Evolutionary conservation across 2,329 filamentous ascomycete genomes (phyloP), one percentile per base, ranked within the genome.

Genomic region (Fusarium sp.): DNA sequence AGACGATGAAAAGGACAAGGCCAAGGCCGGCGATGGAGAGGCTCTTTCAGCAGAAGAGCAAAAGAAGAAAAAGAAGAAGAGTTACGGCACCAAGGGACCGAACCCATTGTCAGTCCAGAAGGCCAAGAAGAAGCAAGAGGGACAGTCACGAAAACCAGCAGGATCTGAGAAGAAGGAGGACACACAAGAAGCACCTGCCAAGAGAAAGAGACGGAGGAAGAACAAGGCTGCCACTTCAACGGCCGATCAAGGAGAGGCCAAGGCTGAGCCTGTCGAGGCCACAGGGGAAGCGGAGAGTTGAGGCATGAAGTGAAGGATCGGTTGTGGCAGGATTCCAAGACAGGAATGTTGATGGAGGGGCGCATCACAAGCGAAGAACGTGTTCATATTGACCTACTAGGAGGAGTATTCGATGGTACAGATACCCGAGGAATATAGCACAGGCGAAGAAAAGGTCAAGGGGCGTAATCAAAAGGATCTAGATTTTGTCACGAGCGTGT

Each of bases 81-180:
- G 79, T 25, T 89, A 88, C 68, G 92, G 92, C 1, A 88, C 87
- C 5, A 94, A 93, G 80, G 91, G 88, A 23, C 92, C 92, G 1
- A 95, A 95, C 81, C 93, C 93, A 10, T 83, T 95, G 64, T 89
- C 92, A 60, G 86, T 93, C 62, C 93, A 92, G 85, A 94, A 94
- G 84, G 75, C 88, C 32, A 93, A 92, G 85, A 90, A 90, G 80
- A 80, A 82, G 68, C 73, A 73, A 32, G 64, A 76, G 62, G 75
- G 77, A 54, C 77, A 73, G 50, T 61, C 73, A 75, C 78, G 82
- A 41, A 84, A 81, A 71, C 75, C 82, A 72, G 83, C 83, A 75
- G 78, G 79, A 54, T 84, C 54, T 7, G 73, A 76, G 41, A 67
- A 75, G 27, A 70, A 72, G 11, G 76, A 79, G 8, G 65, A 41